phyloP scores from a whole-genome alignment of 2,329 filamentous ascomycete genomes.

The Tothia fuscella region DNA sequence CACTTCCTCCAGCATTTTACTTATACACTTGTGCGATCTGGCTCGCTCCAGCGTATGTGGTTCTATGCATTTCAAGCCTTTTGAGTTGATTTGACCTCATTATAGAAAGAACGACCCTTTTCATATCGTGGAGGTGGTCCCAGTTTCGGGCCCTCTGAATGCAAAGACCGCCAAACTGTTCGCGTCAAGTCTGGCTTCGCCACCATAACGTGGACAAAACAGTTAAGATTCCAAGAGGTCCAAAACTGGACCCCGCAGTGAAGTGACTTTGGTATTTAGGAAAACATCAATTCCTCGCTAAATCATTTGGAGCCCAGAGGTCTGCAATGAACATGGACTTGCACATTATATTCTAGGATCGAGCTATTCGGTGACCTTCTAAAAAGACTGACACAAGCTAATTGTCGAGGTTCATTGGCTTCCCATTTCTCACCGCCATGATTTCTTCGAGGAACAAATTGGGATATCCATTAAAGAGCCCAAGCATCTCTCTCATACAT shows the following conservation, averaged over 20 bases:
- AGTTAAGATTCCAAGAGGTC: conserved; percentile 5
- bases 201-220: not conserved
- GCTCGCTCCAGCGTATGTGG: conserved; percentile 6
- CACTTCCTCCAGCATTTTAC: conserved; percentile 7
- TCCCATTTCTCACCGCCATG: too few relatives aligned
- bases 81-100: conserved; percentile 9
- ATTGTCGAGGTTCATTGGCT: too few relatives aligned
- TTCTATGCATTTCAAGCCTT: conserved; percentile 8
- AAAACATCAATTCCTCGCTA: conserved; percentile 4
- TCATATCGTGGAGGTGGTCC: conserved; percentile 8
- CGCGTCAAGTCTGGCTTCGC: conserved; percentile 9
- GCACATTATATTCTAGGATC: conserved; percentile 8
- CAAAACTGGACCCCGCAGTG: conserved; percentile 11
- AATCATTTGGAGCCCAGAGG: conserved; percentile 6
- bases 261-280: not conserved
- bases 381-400: conserved; percentile 2
- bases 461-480: too few relatives aligned
- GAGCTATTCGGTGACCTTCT: not conserved
- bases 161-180: conserved; percentile 8
- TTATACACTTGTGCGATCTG: conserved; percentile 6
- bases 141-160: conserved; percentile 9
- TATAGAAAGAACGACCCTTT: conserved; percentile 6
- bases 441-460: too few relatives aligned
- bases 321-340: conserved; percentile 7
- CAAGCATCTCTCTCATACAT: too few relatives aligned